These are phyloP conservation scores for Willaertia magna DNA, from an alignment of 208 protist genomes.

Conservation along the genomic window DNA sequence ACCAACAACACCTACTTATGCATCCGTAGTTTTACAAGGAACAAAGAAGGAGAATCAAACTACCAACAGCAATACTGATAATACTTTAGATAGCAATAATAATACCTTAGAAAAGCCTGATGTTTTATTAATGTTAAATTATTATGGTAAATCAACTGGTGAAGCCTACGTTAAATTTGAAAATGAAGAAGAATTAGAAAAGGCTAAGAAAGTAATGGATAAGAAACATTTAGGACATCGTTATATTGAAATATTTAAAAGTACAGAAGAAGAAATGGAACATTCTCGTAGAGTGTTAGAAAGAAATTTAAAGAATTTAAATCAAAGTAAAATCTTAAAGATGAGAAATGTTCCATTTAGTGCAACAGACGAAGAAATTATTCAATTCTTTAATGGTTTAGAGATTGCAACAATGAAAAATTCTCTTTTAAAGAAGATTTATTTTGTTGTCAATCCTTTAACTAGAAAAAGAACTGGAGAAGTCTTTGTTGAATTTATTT, in stretches of 20 bases:
- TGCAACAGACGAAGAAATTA: neutral
- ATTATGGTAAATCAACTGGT: neutral
- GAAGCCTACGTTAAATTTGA: neutral
- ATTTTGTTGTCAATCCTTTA: neutral
- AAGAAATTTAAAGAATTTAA: neutral
- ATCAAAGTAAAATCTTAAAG: neutral
- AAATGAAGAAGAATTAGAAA: neutral
- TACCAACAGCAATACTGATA: too few species aligned
- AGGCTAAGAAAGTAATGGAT: neutral
- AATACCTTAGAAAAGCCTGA: too few species aligned
- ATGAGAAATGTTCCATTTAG: neutral
- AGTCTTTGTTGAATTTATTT: neutral
- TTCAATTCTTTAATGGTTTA: neutral
- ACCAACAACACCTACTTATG: too few species aligned
- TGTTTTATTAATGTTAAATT: neutral
- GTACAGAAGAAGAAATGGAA: neutral
- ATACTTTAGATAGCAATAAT: too few species aligned
- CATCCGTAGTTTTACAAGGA: neutral
- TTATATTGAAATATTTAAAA: conserved; percentile 3
- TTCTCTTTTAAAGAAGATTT: neutral
- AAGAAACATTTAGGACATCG: neutral
- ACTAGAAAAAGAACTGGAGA: neutral
- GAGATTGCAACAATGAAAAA: neutral
- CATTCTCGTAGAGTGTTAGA: neutral
- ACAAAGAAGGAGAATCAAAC: neutral